Evolutionary conservation across 2,329 filamentous ascomycete genomes (phyloP), one percentile per base, ranked within the genome.

Genomic region (Curvularia eragrostidis): DNA sequence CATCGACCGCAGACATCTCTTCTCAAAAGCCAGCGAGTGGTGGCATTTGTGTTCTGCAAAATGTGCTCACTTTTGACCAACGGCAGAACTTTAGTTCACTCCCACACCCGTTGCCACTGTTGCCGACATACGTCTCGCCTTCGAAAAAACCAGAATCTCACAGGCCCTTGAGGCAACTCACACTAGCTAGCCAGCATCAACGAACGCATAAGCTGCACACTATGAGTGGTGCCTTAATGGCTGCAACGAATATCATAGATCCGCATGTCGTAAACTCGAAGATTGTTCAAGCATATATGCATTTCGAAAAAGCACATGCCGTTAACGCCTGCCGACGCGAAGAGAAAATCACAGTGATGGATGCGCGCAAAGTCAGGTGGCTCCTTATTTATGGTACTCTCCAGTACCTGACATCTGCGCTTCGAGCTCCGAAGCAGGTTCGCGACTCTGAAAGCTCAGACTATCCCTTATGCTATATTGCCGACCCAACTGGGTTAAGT

Each of bases 291-390:
- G 86, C 87, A 1, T 95, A 93, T 67, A 82, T 85, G 3, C 81
- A 80, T 2, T 94, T 93, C 54, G 91, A 95, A 68, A 84, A 86
- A 51, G 82, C 86, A 6, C 80, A 83, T 1, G 77, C 68, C 39
- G 59, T 79, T 19, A 87, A 84, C 59, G 53, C 79, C 18, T 86
- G 84, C 62, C 77, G 79, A 0, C 64, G 65, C 18, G 85, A 89
- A 56, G 86, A 85, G 55, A 87, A 85, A 67, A 71, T 89, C 1
- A 83, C 84, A 0, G 77, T 86, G 10, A 79, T 83, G 8, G 91
- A 94, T 62, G 89, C 86, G 1, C 86, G 91, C 39, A 93, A 92
- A 74, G 84, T 93, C 15, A 83, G 91, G 38, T 95, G 91, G 91
- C 85, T 93, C 28, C 72, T 93, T 34, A 83, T 94, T 6, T 94